Base-by-base conservation (phyloP, 805 yeast genomes). In the Ogataea minuta region DNA sequence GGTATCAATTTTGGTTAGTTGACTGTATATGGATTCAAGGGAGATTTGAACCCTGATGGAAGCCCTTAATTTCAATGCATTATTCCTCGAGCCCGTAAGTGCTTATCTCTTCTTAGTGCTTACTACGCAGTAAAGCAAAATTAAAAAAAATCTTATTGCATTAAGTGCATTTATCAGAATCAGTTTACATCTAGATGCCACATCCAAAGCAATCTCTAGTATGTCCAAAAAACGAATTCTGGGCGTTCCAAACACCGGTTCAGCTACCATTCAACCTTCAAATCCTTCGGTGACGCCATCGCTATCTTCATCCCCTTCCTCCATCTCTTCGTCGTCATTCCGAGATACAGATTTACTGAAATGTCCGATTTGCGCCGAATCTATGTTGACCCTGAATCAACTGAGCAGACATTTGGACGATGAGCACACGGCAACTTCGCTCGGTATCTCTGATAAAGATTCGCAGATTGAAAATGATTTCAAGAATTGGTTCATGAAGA, bases 391-490 rank as follows among this genome's bases (percentile, higher is more conserved):
- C 5, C 57, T 81, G 27, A 35, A 49, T 11, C 81, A 76, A 44
- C 64, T 86, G 41, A 84, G 84, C 56, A 67, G 69, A 30, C 96
- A 87, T 59, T 60, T 87, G 19, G 95, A 88, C 56, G 82, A 74
- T 41, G 74, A 61, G 7, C 96, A 87, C 56, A 62, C 67, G 1
- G 62, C 63, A 26, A 8, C 21, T 13, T 20, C 38, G 5, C 23
- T 36, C 4, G 43, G 39, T 4, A 8, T 33, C 7, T 30, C 35
- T 4, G 37, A 29, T 14, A 15, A 14, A 17, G 31, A 37, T 15
- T 20, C 43, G 2, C 45, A 41, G 26, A 16, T 51, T 6, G 72
- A 67, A 23, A 64, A 63, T 12, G 65, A 65, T 41, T 57, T 71
- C 28, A 62, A 60, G 41, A 60, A 68, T 13, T 71, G 78, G 79